A percentile compares a stretch with the other conserved stretches of the same genome.
These are phyloP conservation scores for Fusarium concolor DNA, from an alignment of 2,329 filamentous ascomycete species.

Conservation along the genomic window DNA sequence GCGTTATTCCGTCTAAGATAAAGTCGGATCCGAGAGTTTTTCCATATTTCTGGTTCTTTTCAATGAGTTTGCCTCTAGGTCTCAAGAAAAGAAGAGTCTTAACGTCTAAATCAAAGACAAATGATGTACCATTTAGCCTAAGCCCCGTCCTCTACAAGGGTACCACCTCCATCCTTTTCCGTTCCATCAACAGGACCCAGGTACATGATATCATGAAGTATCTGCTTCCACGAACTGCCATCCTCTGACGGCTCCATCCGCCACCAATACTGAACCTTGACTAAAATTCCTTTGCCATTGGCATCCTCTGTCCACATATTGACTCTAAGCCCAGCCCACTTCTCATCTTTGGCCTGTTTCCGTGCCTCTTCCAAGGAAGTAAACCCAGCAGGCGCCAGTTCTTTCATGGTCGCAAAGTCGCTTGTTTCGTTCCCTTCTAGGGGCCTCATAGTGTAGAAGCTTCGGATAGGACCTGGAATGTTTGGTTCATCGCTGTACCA, in stretches of 20 bases:
- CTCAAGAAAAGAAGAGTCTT: too few relatives aligned
- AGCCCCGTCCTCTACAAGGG: neutral
- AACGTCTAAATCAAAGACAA: too few relatives aligned
- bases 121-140: too few relatives aligned
- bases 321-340: conserved; percentile 1
- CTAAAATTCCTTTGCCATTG: neutral
- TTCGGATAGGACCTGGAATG: neutral
- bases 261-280: conserved; percentile 27
- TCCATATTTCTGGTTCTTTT: too few relatives aligned
- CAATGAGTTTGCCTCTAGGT: too few relatives aligned
- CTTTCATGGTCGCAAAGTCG: neutral
- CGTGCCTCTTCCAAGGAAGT: neutral
- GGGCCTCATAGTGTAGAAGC: neutral
- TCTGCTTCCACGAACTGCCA: conserved; percentile 3
- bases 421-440: neutral
- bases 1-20: too few relatives aligned
- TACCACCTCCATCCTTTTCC: neutral
- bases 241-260: neutral
- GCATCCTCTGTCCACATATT: conserved; percentile 24
- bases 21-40: too few relatives aligned
- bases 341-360: neutral
- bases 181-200: conserved; percentile 6
- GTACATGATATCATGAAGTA: conserved; percentile 8
- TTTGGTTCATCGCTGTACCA: neutral
- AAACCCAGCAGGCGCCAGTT: neutral